Conservation (phyloP, 2,329 filamentous ascomycete genomes). For the Monosporascus sp. region DNA sequence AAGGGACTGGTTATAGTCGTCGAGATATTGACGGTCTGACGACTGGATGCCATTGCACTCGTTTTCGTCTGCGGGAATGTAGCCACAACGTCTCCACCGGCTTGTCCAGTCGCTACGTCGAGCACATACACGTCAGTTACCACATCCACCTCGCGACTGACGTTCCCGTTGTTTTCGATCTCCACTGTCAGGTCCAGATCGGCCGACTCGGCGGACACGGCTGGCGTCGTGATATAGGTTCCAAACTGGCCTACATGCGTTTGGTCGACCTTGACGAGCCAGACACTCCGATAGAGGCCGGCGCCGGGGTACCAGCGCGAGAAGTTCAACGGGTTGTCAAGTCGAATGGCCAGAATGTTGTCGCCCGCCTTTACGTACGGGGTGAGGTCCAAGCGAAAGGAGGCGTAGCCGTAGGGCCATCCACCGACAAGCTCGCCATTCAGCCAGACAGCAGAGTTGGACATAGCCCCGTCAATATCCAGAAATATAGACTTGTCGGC, state of each 20-base stretch:
- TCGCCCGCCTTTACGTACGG: conserved; percentile 30
- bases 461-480: conserved; percentile 45
- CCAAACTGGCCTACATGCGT: conserved; percentile 46
- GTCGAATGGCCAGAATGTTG: conserved; percentile 43
- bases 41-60: conserved; percentile 26
- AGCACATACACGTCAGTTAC: conserved; percentile 35
- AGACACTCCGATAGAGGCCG: conserved; percentile 50
- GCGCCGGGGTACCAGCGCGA: conserved; percentile 52
- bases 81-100: conserved; percentile 26
- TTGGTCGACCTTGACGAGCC: conserved; percentile 43
- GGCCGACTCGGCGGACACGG: conserved; percentile 39
- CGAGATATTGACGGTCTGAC: conserved; percentile 29
- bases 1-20: conserved; percentile 31
- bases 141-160: conserved; percentile 30
- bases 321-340: conserved; percentile 43
- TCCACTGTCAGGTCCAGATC: conserved; percentile 38
- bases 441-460: conserved; percentile 46
- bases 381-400: conserved; percentile 46
- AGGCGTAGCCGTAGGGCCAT: conserved; percentile 48
- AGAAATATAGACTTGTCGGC: conserved; percentile 16
- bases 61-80: conserved; percentile 26
- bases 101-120: conserved; percentile 26
- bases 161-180: conserved; percentile 38
- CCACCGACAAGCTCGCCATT: conserved; percentile 45
- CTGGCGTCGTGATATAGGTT: conserved; percentile 41